Evolutionary conservation across 1,284 basidiomycete species (phyloP), one percentile per base, ranked within the genome.

Genomic region (Coniferiporia sulphurascens): DNA sequence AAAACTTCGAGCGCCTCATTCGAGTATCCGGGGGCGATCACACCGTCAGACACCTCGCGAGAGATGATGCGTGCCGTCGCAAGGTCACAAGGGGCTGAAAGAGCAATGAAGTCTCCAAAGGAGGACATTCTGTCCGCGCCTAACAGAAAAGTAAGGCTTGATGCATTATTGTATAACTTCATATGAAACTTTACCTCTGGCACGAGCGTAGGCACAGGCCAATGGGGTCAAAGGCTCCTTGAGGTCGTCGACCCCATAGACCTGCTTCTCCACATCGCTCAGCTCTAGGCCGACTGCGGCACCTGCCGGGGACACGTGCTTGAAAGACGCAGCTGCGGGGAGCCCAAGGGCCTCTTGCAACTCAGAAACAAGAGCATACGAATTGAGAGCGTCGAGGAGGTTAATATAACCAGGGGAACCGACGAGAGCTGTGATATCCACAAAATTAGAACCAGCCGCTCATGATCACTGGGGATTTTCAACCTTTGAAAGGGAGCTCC

Each of bases 381-480:
- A 96, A 76, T 98, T 98, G 69, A 99, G 84, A 0, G 94, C 95
- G 69, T 99, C 97, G 59, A 99, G 83, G n/a, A 99, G 83, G 79
- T 99, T 99, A 80, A 99, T 99, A 76, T 98, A 99, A 46, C 96
- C 97, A 7, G 96, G 97, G 27, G 95, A 95, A 21, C 97, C 97
- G 66, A 86, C 89, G 17, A 99, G 81, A 46, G 90, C 95, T 94
- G 66, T 10, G 50, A 56, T 8, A 44, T 32, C 15, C 21, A 43
- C 22, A 15, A 27, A 52, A 19, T 49, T 51, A 45, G 46, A 35
- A n/a, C 17, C 44, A 7, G 32, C n/a, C n/a, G 21, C 2, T 49
- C 48, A 10, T 35, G 27, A 41, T 35, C 38, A 21, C 8, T 36
- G 13, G 41, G 19, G 5, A n/a, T 5, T 48, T 72, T 76, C 52